Evolutionary conservation across 1,139 yeast species (phyloP).

Genomic region (Blastobotrys niveus): DNA sequence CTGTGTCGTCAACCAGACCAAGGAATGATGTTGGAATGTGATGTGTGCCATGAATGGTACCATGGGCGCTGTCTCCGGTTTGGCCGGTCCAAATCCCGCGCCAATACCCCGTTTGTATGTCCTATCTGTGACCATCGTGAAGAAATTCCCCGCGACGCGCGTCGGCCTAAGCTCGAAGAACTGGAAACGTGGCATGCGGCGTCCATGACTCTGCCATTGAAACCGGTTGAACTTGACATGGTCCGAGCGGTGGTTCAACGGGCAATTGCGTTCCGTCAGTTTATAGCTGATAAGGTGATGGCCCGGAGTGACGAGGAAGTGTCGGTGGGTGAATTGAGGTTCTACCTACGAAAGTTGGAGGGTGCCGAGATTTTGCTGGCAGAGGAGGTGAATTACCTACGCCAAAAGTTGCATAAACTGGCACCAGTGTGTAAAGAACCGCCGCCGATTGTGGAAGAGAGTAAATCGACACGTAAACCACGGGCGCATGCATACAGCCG

Average conservation of each 20-base stretch:
- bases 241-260: slow-evolving; percentile 35
- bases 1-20: slow-evolving; percentile 59
- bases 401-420: slow-evolving; percentile 26
- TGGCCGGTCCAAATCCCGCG: slow-evolving; percentile 24
- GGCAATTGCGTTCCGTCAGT: slow-evolving; percentile 27
- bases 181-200: slow-evolving; percentile 28
- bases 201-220: slow-evolving; percentile 26
- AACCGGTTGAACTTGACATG: slow-evolving; percentile 28
- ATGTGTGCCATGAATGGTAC: slow-evolving; percentile 73
- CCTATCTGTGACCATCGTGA: slow-evolving; percentile 55
- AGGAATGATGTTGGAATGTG: slow-evolving; percentile 77
- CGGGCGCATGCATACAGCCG: no score
- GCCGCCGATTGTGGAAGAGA: slow-evolving; percentile 22
- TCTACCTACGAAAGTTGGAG: slow-evolving; percentile 43
- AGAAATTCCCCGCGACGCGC: slow-evolving; percentile 32
- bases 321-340: slow-evolving; percentile 34
- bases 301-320: slow-evolving; percentile 22
- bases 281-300: slow-evolving; percentile 22
- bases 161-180: slow-evolving; percentile 37
- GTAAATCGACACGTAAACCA: slow-evolving; percentile 2
- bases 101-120: slow-evolving; percentile 50
- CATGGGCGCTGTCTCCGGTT: slow-evolving; percentile 60
- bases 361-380: slow-evolving; percentile 37
- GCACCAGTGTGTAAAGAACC: slow-evolving; percentile 27
- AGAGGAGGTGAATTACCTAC: slow-evolving; percentile 31